These are phyloP conservation scores for Blastobotrys chiropterorum DNA, from an alignment of 805 yeast genomes.

Conservation along the genomic window DNA sequence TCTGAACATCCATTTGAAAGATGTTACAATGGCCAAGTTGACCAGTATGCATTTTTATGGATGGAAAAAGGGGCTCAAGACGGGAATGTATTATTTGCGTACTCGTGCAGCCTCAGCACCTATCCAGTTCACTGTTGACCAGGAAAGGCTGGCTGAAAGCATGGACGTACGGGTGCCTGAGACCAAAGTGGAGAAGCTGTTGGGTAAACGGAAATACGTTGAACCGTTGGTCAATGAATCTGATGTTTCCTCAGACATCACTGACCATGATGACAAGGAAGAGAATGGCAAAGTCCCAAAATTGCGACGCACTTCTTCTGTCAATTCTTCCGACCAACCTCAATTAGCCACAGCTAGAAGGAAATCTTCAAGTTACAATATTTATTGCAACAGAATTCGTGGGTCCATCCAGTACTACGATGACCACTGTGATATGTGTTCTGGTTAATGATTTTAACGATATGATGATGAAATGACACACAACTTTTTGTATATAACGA, in stretches of 20 bases:
- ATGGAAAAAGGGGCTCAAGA: conserved; percentile 94
- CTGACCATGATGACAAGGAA: conserved; percentile 1
- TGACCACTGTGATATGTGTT: conserved; percentile 92
- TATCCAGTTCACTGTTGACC: conserved; percentile 74
- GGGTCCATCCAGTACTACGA: neutral
- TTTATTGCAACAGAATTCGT: neutral
- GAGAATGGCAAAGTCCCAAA: neutral
- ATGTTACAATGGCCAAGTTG: conserved; percentile 87
- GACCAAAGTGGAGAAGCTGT: neutral
- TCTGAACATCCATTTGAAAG: conserved; percentile 75
- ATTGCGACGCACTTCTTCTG: neutral
- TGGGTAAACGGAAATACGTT: neutral
- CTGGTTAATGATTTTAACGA: conserved; percentile 55
- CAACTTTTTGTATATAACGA: neutral
- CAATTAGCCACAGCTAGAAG: neutral
- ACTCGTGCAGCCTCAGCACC: conserved; percentile 96
- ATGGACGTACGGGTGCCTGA: neutral
- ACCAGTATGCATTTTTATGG: conserved; percentile 98
- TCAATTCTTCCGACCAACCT: neutral
- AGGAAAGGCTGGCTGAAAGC: conserved; percentile 26
- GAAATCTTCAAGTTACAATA: neutral
- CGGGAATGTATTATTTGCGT: conserved; percentile 94
- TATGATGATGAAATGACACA: neutral
- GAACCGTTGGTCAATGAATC: neutral
- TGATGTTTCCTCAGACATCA: neutral